A percentile compares a stretch with the other conserved stretches of the same genome.
Conservation (phyloP, 768 basidiomycete species). For the Serpula lacrymans region DNA sequence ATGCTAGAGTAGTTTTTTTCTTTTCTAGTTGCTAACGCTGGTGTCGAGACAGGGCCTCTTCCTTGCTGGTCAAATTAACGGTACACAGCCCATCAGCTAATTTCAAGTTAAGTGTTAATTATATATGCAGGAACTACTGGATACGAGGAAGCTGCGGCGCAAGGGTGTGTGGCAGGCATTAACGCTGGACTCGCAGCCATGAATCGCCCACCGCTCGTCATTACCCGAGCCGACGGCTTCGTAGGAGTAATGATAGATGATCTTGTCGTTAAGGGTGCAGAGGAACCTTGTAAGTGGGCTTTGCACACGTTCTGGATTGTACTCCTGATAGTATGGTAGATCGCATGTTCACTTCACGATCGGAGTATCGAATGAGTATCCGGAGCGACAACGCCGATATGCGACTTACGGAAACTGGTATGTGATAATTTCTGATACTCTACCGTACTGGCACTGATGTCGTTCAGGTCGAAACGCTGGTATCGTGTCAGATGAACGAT, state of each 20-base stretch:
- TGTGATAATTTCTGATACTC: conserved; percentile 5
- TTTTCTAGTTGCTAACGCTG: neutral
- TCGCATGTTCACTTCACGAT: conserved; percentile 91
- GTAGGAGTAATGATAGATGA: conserved; percentile 93
- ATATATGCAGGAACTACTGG: conserved; percentile 70
- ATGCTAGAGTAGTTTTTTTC: conserved; percentile 23
- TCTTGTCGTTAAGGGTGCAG: conserved; percentile 80
- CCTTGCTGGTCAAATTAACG: conserved; percentile 89
- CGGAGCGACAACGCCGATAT: conserved; percentile 88
- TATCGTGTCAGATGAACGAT: conserved; percentile 41
- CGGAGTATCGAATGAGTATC: conserved; percentile 86
- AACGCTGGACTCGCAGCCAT: conserved; percentile 78
- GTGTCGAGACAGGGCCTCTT: conserved; percentile 59
- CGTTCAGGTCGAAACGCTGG: conserved; percentile 37
- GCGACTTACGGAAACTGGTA: conserved; percentile 75
- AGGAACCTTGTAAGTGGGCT: conserved; percentile 75
- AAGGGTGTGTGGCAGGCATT: conserved; percentile 83
- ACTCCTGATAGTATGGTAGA: conserved; percentile 40
- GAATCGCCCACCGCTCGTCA: conserved; percentile 49
- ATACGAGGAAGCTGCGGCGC: conserved; percentile 92
- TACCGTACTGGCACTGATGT: neutral
- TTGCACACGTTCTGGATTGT: neutral
- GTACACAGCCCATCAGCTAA: neutral
- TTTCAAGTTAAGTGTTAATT: neutral
- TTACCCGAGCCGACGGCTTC: conserved; percentile 84